These are phyloP conservation scores for Psilocybe cubensis DNA, from an alignment of 768 basidiomycete genomes.

Conservation along the genomic window DNA sequence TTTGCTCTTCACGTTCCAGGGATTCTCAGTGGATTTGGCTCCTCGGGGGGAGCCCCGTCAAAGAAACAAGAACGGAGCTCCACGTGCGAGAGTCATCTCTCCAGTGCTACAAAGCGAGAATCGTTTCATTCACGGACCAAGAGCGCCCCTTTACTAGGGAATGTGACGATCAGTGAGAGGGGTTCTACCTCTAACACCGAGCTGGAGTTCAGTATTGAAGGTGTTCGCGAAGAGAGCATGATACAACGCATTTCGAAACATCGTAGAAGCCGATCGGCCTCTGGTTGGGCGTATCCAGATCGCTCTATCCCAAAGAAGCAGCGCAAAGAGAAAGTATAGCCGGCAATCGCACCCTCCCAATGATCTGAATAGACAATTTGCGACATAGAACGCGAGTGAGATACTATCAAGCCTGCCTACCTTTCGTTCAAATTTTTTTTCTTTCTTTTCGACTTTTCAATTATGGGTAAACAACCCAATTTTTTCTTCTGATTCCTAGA, in stretches of 20 bases:
- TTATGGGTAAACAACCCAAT: too few relatives aligned
- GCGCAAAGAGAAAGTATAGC: background rate
- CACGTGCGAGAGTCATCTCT: background rate
- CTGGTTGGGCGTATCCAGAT: conserved; percentile 32
- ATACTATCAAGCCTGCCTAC: too few relatives aligned
- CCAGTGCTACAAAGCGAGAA: background rate
- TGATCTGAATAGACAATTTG: too few relatives aligned
- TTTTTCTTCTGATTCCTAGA: too few relatives aligned
- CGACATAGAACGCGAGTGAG: too few relatives aligned
- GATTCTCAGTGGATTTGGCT: conserved; percentile 7
- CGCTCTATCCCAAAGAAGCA: conserved; percentile 7
- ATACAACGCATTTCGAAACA: conserved; percentile 23
- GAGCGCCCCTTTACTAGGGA: conserved; percentile 21
- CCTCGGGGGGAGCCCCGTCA: background rate
- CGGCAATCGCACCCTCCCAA: too few relatives aligned
- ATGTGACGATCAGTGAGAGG: conserved; percentile 4
- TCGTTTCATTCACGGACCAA: conserved; percentile 22
- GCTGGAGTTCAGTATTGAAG: conserved; percentile 5
- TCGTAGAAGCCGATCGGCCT: conserved; percentile 29
- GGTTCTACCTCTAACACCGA: conserved; percentile 2
- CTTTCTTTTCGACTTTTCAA: too few relatives aligned
- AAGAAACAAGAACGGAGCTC: background rate
- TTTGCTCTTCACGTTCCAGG: conserved; percentile 19
- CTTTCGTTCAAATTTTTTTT: too few relatives aligned
- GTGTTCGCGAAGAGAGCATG: background rate